Conservation (phyloP, 345 rosid species). For the thale cress (Arabidopsis thaliana) region DNA sequence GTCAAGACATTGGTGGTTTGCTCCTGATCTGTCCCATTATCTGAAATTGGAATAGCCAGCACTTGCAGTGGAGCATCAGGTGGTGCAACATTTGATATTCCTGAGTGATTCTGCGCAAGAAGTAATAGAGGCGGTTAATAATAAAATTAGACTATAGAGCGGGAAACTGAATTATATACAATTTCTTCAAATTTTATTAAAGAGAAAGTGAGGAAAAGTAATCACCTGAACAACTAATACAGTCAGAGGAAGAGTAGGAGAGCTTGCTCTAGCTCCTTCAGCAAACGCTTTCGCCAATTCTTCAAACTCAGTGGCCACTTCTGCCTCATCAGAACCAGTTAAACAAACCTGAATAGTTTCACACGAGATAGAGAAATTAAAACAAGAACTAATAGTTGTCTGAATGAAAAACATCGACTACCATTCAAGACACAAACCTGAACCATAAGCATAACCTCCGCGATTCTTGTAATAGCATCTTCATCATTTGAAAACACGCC, state of each 20-base stretch:
- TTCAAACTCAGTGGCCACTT: constrained; percentile 63
- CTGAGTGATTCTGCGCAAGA: constrained; percentile 78
- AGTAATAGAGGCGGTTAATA: constrained; percentile 5
- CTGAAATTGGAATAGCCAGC: constrained; percentile 53
- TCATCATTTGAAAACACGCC: constrained; percentile 52
- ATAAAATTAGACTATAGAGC: background rate
- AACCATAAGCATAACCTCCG: constrained; percentile 93
- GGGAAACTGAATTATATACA: background rate
- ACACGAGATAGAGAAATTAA: constrained; percentile 11
- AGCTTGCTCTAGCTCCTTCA: constrained; percentile 64
- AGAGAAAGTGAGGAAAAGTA: background rate
- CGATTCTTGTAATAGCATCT: constrained; percentile 52
- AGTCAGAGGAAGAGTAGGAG: constrained; percentile 77
- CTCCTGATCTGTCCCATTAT: constrained; percentile 45
- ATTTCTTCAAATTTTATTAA: background rate
- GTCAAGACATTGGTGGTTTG: constrained; percentile 41
- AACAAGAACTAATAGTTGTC: background rate
- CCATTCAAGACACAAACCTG: constrained; percentile 66
- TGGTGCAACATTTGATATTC: constrained; percentile 94
- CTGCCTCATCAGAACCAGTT: constrained; percentile 55
- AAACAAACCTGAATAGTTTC: constrained; percentile 59
- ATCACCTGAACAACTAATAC: constrained; percentile 89
- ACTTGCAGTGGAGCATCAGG: constrained; percentile 74
- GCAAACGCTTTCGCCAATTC: constrained; percentile 71
- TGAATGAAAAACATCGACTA: background rate